phyloP scores from a whole-genome alignment of 352 stramenopile species.

The Phytopythium cucurbitacearum region DNA sequence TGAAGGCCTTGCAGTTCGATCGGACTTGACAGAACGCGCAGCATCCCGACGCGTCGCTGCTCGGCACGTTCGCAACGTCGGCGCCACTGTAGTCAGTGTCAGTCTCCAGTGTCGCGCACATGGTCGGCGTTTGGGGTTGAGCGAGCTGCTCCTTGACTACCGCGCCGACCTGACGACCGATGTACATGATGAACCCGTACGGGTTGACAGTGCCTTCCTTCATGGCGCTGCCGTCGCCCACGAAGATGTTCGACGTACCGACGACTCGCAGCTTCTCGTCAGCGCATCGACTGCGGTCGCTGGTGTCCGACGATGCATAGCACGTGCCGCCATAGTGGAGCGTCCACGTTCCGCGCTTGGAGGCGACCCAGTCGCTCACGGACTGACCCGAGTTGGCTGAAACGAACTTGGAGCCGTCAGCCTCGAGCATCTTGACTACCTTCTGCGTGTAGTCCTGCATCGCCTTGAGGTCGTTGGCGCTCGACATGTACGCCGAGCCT shows the following conservation, averaged over 20 bases:
- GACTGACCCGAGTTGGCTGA: background rate
- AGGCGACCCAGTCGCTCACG: constrained; percentile 19
- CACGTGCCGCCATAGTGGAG: constrained; percentile 43
- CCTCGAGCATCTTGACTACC: constrained; percentile 23
- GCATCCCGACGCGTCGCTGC: constrained; percentile 10
- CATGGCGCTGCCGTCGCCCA: constrained; percentile 40
- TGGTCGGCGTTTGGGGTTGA: background rate
- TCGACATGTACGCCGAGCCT: constrained; percentile 27
- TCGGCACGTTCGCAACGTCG: constrained; percentile 11
- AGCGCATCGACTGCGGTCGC: constrained; percentile 20
- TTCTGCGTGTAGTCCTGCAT: constrained; percentile 27
- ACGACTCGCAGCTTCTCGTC: constrained; percentile 25
- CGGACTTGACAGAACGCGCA: constrained; percentile 4
- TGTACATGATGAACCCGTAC: constrained; percentile 49
- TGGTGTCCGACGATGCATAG: constrained; percentile 26
- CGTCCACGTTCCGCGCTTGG: constrained; percentile 20
- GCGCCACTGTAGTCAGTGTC: constrained; percentile 18
- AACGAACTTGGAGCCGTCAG: constrained; percentile 22
- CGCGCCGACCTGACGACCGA: constrained; percentile 20
- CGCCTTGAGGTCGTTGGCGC: constrained; percentile 22
- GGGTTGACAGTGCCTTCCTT: constrained; percentile 44
- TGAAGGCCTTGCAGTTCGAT: background rate
- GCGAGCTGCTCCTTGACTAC: constrained; percentile 3
- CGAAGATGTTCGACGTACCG: constrained; percentile 32
- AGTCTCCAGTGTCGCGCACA: constrained; percentile 4